Evolutionary conservation across 176 grass and related monocot genomes (phyloP).

Genomic region (Leersia perrieri): DNA sequence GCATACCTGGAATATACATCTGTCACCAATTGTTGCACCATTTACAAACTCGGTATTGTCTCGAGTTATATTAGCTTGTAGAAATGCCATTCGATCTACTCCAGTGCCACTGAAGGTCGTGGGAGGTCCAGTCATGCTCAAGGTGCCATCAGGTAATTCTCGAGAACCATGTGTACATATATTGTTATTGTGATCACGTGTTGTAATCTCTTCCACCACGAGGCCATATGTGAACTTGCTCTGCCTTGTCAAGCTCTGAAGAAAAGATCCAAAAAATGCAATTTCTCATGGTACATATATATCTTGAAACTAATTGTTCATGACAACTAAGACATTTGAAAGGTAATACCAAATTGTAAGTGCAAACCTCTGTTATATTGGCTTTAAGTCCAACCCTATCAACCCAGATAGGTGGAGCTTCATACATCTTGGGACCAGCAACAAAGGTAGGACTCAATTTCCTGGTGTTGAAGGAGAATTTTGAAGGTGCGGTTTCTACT

Average conservation of each 20-base stretch:
- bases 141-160: constrained; percentile 64
- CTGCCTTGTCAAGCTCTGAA: constrained; percentile 76
- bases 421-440: constrained; percentile 72
- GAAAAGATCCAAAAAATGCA: constrained; percentile 3
- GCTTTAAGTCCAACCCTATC: constrained; percentile 91
- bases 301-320: not conserved
- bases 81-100: constrained; percentile 68
- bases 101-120: constrained; percentile 93
- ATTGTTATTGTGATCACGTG: constrained; percentile 75
- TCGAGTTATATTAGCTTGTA: constrained; percentile 81
- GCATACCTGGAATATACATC: constrained; percentile 88
- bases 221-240: constrained; percentile 96
- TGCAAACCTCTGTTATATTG: constrained; percentile 83
- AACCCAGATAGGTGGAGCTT: constrained; percentile 87
- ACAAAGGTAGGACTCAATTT: constrained; percentile 96
- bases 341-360: not conserved
- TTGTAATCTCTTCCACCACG: constrained; percentile 78
- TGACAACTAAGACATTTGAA: not conserved
- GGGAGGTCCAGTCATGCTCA: constrained; percentile 90
- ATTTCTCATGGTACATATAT: constrained; percentile 9
- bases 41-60: constrained; percentile 90
- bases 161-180: constrained; percentile 88
- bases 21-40: constrained; percentile 70
- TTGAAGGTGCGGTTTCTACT: constrained; percentile 83
- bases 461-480: constrained; percentile 74